phyloP scores from a whole-genome alignment of 179 eudicot species.

The Spinacia oleracea region DNA sequence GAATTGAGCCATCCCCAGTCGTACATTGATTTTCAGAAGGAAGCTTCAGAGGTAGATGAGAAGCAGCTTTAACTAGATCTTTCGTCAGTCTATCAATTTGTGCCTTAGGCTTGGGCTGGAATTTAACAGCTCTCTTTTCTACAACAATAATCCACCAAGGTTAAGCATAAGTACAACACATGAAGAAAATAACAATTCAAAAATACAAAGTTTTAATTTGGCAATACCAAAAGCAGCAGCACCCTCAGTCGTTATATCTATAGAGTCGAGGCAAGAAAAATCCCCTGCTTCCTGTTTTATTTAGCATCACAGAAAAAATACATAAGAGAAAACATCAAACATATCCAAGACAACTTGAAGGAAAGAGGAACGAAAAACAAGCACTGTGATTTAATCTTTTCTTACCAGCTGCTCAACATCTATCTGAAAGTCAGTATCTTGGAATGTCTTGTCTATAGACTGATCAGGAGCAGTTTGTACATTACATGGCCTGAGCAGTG shows the following conservation, averaged over 20 bases:
- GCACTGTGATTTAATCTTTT: background rate
- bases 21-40: slow-evolving; percentile 36
- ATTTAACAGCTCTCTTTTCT: slow-evolving; percentile 50
- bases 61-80: slow-evolving; percentile 25
- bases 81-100: slow-evolving; percentile 26
- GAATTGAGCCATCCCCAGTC: slow-evolving; percentile 26
- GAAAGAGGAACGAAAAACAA: background rate
- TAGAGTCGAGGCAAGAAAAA: slow-evolving; percentile 41
- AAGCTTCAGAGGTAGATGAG: slow-evolving; percentile 24
- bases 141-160: slow-evolving; percentile 27
- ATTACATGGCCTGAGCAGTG: slow-evolving; percentile 24
- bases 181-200: background rate
- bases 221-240: slow-evolving; percentile 51
- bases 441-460: slow-evolving; percentile 21
- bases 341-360: background rate
- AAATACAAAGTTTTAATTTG: slow-evolving; percentile 7
- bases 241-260: slow-evolving; percentile 34
- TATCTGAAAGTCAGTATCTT: slow-evolving; percentile 34
- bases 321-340: slow-evolving; percentile 8
- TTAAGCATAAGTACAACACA: background rate
- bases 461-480: slow-evolving; percentile 12
- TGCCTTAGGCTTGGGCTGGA: slow-evolving; percentile 56
- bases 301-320: slow-evolving; percentile 21
- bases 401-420: slow-evolving; percentile 31
- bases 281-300: slow-evolving; percentile 45